These are phyloP conservation scores for Dryadomyces quercus-mongolicae DNA, from an alignment of 2,329 filamentous ascomycete species.

Conservation along the genomic window DNA sequence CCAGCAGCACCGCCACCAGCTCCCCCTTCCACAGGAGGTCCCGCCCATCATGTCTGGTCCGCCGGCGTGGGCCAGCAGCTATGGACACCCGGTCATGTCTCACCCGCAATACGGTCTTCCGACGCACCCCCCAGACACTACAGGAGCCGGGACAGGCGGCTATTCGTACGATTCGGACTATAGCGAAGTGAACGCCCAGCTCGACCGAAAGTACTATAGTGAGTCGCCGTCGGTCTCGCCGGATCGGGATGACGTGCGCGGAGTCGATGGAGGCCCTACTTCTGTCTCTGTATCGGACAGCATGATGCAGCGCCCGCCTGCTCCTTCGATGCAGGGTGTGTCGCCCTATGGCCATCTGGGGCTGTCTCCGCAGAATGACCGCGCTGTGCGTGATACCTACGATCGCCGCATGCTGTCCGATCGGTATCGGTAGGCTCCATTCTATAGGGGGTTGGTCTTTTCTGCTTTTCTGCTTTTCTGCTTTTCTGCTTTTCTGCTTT, in stretches of 20 bases:
- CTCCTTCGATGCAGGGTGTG: background rate
- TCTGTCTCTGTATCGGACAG: background rate
- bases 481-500: background rate
- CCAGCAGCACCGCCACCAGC: background rate
- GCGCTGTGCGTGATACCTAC: background rate
- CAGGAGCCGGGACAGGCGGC: background rate
- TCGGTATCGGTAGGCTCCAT: background rate
- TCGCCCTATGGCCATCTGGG: background rate
- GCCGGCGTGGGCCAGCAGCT: background rate
- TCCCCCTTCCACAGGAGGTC: background rate
- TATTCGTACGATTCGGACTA: background rate
- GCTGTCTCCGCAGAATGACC: background rate
- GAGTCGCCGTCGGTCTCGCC: background rate
- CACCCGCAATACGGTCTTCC: conserved; percentile 5
- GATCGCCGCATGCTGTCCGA: background rate
- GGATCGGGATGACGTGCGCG: background rate
- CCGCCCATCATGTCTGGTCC: background rate
- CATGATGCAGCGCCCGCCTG: background rate
- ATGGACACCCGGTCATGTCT: background rate
- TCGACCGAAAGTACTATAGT: background rate
- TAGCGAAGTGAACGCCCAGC: background rate
- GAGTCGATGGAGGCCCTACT: background rate
- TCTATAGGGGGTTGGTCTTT: background rate
- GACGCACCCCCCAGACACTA: background rate
- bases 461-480: background rate